Evolutionary conservation across 768 basidiomycete species (phyloP), one percentile per base, ranked within the genome.

Genomic region (Agaricus bisporus): DNA sequence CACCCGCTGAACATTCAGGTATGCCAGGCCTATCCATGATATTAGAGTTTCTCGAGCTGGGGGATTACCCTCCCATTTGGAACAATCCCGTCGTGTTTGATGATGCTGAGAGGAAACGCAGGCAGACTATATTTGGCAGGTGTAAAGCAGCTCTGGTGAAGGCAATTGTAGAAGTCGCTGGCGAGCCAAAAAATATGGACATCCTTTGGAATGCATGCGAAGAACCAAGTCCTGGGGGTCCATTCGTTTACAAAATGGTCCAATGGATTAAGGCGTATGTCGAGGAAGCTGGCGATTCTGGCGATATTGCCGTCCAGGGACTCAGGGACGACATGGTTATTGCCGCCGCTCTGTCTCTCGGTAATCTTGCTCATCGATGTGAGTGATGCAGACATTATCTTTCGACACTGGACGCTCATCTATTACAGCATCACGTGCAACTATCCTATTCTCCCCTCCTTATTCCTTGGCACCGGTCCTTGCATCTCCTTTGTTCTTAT

Each of bases 71-170:
- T 2, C 72, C 79, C 3, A 72, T 80, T 22, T 92, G 90, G 90
- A 70, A 71, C 46, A 48, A 51, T 29, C 22, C 53, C n/a, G 39
- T 14, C 15, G 46, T 71, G 7, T 66, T 73, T 37, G 68, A 68
- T 1, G 83, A 82, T 36, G 61, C 70, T 42, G 81, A 88, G 53
- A 72, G 72, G 55, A 73, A 75, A 55, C 69, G 73, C 45, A 85
- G 80, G 67, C 81, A 88, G 64, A 86, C 86, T 64, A 76, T 78
- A 2, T 87, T 95, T 57, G 82, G 84, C 59, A 79, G 85, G 26
- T 91, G 90, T 70, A 95, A 94, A 68, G 87, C 85, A 3, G 91
- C 89, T 0, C 72, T 93, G 8, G 85, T 93, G 66, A 91, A 92
- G 61, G 81, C 86, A 2, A 80, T 94, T 14, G 90, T 95, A 26